Evolutionary conservation across 306 rosid genomes (phyloP).

Genomic region (Gynostemma pentaphyllum): DNA sequence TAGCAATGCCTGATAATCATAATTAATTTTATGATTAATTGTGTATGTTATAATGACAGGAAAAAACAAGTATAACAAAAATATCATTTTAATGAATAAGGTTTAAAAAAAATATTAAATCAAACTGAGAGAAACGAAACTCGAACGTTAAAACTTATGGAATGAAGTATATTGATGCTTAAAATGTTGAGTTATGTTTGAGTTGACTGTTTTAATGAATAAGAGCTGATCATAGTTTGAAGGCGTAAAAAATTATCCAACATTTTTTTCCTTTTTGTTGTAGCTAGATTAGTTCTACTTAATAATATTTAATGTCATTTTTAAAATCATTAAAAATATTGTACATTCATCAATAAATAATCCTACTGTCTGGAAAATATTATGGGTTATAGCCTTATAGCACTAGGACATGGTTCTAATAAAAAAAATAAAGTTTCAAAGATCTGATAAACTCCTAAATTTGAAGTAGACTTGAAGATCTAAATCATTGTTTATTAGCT

Average conservation of each 20-base stretch:
- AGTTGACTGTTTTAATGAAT: too few species aligned
- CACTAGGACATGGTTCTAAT: neutral
- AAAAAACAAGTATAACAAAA: neutral
- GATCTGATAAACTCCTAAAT: neutral
- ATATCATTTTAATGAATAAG: neutral
- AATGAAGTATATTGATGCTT: too few species aligned
- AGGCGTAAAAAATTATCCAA: neutral
- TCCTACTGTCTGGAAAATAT: neutral
- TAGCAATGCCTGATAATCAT: too few species aligned
- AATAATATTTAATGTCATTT: neutral
- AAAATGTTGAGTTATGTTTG: too few species aligned
- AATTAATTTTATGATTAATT: neutral
- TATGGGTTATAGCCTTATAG: neutral
- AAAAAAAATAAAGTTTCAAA: neutral
- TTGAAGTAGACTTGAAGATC: neutral
- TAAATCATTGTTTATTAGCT: neutral
- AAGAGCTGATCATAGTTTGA: neutral
- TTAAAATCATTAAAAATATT: neutral
- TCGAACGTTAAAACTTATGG: too few species aligned
- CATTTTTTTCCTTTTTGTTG: neutral
- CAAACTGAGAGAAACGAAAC: too few species aligned
- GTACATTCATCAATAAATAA: neutral
- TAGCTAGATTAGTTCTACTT: neutral
- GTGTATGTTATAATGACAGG: neutral
- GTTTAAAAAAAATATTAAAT: too few species aligned